Evolutionary conservation across 768 basidiomycete genomes (phyloP).

Genomic region (Hemileccinum rubropunctum): DNA sequence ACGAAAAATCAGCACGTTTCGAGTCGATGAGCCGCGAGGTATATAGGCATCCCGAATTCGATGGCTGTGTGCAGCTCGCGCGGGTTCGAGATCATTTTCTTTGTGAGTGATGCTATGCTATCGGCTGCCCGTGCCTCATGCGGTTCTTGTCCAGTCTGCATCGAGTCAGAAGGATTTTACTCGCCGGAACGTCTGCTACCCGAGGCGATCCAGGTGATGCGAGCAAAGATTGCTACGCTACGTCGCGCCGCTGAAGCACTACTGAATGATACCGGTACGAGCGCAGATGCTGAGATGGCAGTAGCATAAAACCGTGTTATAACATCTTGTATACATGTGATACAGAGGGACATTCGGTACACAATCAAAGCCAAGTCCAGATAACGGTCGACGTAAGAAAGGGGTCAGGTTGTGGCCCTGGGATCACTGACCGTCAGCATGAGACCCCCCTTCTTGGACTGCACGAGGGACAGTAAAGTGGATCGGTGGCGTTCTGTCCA

Average conservation of each 20-base stretch:
- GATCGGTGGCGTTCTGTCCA: slow-evolving; percentile 33
- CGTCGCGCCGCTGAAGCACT: slow-evolving; percentile 59
- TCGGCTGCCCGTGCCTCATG: not conserved
- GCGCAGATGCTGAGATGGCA: slow-evolving; percentile 56
- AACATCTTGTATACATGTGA: slow-evolving; percentile 1
- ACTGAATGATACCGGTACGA: slow-evolving; percentile 39
- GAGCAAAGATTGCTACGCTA: slow-evolving; percentile 68
- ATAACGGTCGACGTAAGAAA: not conserved
- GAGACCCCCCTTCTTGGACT: not conserved
- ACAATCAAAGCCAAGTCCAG: not conserved
- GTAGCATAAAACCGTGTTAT: slow-evolving; percentile 26
- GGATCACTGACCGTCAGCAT: slow-evolving; percentile 11
- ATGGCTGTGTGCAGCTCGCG: slow-evolving; percentile 75
- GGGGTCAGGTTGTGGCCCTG: too few relatives aligned
- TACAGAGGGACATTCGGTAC: slow-evolving; percentile 1
- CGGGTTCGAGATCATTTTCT: slow-evolving; percentile 91
- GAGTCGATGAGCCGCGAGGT: slow-evolving; percentile 94
- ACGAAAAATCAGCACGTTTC: slow-evolving; percentile 63
- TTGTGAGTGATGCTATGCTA: slow-evolving; percentile 51
- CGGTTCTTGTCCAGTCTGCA: slow-evolving; percentile 55
- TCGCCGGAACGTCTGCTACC: slow-evolving; percentile 77
- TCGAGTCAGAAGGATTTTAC: slow-evolving; percentile 92
- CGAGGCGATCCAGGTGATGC: slow-evolving; percentile 79
- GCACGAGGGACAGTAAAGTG: slow-evolving; percentile 24
- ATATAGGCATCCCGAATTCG: slow-evolving; percentile 87